phyloP scores from a whole-genome alignment of 2,329 filamentous ascomycete genomes.

The Aspergillus tubingensis region DNA sequence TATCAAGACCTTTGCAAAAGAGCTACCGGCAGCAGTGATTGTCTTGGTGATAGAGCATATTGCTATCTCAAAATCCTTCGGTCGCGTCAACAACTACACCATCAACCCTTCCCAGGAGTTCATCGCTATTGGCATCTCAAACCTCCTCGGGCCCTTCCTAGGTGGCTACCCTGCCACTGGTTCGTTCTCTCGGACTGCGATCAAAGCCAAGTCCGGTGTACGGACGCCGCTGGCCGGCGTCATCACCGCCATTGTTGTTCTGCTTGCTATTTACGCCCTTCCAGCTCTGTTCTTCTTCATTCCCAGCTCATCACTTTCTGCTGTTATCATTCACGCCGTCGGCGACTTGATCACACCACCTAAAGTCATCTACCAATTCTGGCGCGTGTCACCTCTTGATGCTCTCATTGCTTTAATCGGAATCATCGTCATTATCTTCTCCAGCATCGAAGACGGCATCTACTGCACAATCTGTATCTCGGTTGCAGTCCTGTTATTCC shows the following conservation, averaged over 20 bases:
- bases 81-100: conserved; percentile 89
- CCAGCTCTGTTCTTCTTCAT: conserved; percentile 92
- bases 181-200: conserved; percentile 92
- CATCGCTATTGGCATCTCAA: conserved; percentile 87
- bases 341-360: conserved; percentile 88
- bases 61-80: conserved; percentile 94
- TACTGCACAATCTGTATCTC: conserved; percentile 81
- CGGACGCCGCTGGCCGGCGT: conserved; percentile 86
- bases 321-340: conserved; percentile 93
- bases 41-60: conserved; percentile 95
- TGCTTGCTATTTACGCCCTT: conserved; percentile 85
- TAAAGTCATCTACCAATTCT: conserved; percentile 90
- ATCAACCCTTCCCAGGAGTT: conserved; percentile 95
- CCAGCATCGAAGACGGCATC: conserved; percentile 85
- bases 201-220: conserved; percentile 94
- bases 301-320: conserved; percentile 74
- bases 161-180: conserved; percentile 89
- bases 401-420: conserved; percentile 89
- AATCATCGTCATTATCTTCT: conserved; percentile 85
- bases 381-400: conserved; percentile 86
- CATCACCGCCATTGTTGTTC: conserved; percentile 79
- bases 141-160: conserved; percentile 84
- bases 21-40: conserved; percentile 84
- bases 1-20: conserved; percentile 66
- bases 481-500: conserved; percentile 75